Conservation (phyloP, 108 stramenopile genomes). For the Thalassiosira profunda region DNA sequence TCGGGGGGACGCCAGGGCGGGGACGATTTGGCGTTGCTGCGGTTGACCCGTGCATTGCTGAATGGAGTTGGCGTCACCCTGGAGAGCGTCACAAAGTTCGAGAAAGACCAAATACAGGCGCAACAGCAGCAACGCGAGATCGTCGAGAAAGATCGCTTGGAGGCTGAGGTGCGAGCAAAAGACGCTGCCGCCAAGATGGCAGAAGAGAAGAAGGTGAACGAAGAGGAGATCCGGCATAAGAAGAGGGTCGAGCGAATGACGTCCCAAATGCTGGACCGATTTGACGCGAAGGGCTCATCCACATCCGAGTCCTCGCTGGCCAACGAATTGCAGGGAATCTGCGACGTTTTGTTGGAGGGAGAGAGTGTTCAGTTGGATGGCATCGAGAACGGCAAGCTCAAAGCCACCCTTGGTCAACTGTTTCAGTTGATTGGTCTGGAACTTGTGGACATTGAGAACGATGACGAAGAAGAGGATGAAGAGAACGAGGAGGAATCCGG, state of each 20-base stretch:
- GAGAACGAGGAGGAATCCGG: conserved; percentile 1
- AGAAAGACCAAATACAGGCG: conserved; percentile 18
- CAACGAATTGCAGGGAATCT: conserved; percentile 63
- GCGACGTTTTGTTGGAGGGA: conserved; percentile 62
- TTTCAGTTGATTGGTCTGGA: conserved; percentile 73
- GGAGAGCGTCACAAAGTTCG: conserved; percentile 49
- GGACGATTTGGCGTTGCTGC: conserved; percentile 41
- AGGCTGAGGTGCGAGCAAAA: conserved; percentile 3
- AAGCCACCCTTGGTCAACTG: conserved; percentile 53
- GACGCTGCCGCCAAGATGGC: background rate
- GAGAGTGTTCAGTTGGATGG: conserved; percentile 81
- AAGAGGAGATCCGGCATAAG: conserved; percentile 24
- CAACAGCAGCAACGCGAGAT: conserved; percentile 8
- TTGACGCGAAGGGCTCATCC: conserved; percentile 39
- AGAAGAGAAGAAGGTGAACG: conserved; percentile 18
- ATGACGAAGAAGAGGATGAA: conserved; percentile 60
- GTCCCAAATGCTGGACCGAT: conserved; percentile 50
- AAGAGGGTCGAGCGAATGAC: conserved; percentile 55
- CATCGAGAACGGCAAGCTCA: conserved; percentile 67
- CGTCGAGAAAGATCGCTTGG: background rate
- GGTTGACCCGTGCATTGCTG: conserved; percentile 60
- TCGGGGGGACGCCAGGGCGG: conserved; percentile 5
- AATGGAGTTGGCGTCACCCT: conserved; percentile 74
- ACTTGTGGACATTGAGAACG: conserved; percentile 72
- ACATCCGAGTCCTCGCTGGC: conserved; percentile 41